Percentiles rank a stretch among this genome's conserved stretches.
phyloP scores from a whole-genome alignment of 192 early-diverging fungal genomes.

The Backusella circina region DNA sequence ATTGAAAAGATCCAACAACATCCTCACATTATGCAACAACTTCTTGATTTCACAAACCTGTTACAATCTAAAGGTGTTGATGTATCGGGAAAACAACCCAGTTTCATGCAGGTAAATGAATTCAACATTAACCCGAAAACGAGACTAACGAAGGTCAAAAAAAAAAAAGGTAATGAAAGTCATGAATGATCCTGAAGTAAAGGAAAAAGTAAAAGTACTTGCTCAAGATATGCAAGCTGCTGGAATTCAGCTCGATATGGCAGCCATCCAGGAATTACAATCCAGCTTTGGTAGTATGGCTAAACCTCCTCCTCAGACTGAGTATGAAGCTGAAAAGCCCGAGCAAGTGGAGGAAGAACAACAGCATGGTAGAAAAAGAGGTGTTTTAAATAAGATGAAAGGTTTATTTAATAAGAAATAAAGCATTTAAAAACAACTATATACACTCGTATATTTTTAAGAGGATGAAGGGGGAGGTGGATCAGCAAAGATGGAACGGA shows the following conservation, averaged over 20 bases:
- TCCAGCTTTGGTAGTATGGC: constrained; percentile 6
- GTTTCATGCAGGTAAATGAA: constrained; percentile 21
- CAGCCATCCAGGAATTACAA: constrained; percentile 22
- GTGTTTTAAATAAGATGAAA: constrained; percentile 24
- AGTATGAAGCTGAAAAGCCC: neutral
- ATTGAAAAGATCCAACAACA: constrained; percentile 16
- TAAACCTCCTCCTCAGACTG: neutral
- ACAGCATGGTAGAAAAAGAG: neutral
- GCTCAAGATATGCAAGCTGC: constrained; percentile 24
- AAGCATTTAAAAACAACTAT: neutral
- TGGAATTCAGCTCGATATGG: constrained; percentile 29
- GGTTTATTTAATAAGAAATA: constrained; percentile 31
- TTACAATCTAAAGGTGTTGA: constrained; percentile 27
- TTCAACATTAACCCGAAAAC: neutral
- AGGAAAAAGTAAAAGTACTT: constrained; percentile 6
- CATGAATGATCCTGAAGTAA: constrained; percentile 26
- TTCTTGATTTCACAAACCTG: constrained; percentile 22
- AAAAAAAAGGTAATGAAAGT: constrained; percentile 21
- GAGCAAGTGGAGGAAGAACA: neutral
- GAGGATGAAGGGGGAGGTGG: neutral
- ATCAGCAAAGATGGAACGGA: neutral
- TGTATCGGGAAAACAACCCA: constrained; percentile 14
- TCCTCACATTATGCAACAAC: constrained; percentile 28
- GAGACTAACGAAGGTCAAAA: neutral
- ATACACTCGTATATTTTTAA: neutral